Evolutionary conservation across 768 basidiomycete species (phyloP).

Genomic region (Leccinum olivaceopallidum): DNA sequence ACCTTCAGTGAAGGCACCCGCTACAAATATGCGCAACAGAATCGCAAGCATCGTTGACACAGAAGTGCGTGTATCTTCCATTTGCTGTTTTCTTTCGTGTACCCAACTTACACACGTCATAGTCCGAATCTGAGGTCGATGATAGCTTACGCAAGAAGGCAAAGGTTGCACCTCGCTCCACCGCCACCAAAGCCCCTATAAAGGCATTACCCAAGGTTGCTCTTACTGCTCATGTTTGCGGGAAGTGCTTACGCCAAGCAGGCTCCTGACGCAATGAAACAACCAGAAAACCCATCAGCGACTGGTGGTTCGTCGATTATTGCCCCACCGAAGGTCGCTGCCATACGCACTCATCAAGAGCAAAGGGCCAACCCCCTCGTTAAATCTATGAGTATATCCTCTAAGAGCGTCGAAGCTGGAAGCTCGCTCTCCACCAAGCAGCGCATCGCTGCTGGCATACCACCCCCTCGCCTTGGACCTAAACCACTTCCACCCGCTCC

Average conservation of each 20-base stretch:
- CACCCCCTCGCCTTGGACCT: slow-evolving; percentile 35
- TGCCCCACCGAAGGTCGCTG: slow-evolving; percentile 17
- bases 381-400: slow-evolving; percentile 29
- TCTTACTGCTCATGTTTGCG: neutral
- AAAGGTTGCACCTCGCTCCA: slow-evolving; percentile 4
- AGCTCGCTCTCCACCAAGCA: slow-evolving; percentile 53
- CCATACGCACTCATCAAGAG: slow-evolving; percentile 32
- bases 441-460: slow-evolving; percentile 43
- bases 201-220: slow-evolving; percentile 17
- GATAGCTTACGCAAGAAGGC: neutral
- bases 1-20: neutral
- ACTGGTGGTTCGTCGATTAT: slow-evolving; percentile 3
- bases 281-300: slow-evolving; percentile 6
- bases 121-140: slow-evolving; percentile 24
- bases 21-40: slow-evolving; percentile 7
- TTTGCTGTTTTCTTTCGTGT: neutral
- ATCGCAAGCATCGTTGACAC: slow-evolving; percentile 5
- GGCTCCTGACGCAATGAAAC: slow-evolving; percentile 5
- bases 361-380: slow-evolving; percentile 33
- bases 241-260: slow-evolving; percentile 7
- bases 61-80: slow-evolving; percentile 16
- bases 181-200: neutral
- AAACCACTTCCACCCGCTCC: slow-evolving; percentile 32
- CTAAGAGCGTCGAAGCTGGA: slow-evolving; percentile 26
- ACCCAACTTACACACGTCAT: neutral